Conservation (phyloP, 2,329 filamentous ascomycete species). For the Tolypocladium tropicale region DNA sequence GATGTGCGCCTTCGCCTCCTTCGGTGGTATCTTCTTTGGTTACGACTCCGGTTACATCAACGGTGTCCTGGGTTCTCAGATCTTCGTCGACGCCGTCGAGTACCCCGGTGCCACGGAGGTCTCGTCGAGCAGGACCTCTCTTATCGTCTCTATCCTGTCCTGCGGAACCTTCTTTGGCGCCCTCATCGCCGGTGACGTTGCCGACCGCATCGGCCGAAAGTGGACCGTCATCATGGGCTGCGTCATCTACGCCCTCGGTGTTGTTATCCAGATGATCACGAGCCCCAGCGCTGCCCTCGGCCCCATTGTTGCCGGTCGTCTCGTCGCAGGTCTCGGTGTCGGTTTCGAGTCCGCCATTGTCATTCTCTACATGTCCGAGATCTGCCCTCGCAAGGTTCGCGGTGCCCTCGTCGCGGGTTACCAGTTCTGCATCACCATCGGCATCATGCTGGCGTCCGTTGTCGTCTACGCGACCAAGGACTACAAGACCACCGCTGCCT, state of each 20-base stretch:
- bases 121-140: slow-evolving; percentile 33
- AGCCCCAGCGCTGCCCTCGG: slow-evolving; percentile 37
- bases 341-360: slow-evolving; percentile 73
- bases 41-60: slow-evolving; percentile 72
- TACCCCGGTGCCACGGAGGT: slow-evolving; percentile 24
- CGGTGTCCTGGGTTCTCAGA: slow-evolving; percentile 43
- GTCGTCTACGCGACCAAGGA: slow-evolving; percentile 64
- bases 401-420: slow-evolving; percentile 73
- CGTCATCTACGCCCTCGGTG: slow-evolving; percentile 58
- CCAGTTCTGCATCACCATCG: slow-evolving; percentile 76
- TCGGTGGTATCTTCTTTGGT: slow-evolving; percentile 68
- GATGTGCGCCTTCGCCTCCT: slow-evolving; percentile 60
- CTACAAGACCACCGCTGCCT: slow-evolving; percentile 51
- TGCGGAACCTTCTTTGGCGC: slow-evolving; percentile 71
- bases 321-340: slow-evolving; percentile 68
- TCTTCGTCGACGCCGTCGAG: slow-evolving; percentile 44
- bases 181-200: slow-evolving; percentile 65
- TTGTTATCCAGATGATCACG: slow-evolving; percentile 53
- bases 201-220: slow-evolving; percentile 65
- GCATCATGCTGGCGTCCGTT: slow-evolving; percentile 63
- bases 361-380: slow-evolving; percentile 83
- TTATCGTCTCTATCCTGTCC: slow-evolving; percentile 68
- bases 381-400: slow-evolving; percentile 61
- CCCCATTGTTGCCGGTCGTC: slow-evolving; percentile 61
- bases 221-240: slow-evolving; percentile 65